These are phyloP conservation scores for Colletotrichum sp. DNA, from an alignment of 2,329 filamentous ascomycete genomes.

Conservation along the genomic window DNA sequence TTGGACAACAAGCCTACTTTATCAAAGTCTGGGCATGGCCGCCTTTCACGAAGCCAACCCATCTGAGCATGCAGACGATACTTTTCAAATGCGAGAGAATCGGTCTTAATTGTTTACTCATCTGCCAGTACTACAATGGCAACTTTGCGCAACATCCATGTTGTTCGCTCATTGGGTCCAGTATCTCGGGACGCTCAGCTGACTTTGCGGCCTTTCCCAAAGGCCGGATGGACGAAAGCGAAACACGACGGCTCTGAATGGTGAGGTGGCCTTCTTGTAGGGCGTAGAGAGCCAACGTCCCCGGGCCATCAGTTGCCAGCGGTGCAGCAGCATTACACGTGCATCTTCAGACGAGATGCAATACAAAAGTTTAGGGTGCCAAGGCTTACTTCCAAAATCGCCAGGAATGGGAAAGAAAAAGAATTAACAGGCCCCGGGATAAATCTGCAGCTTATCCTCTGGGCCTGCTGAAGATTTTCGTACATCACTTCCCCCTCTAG, in stretches of 20 bases:
- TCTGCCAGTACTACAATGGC: background rate
- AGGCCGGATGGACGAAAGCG: background rate
- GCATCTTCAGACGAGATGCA: background rate
- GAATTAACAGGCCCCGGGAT: background rate
- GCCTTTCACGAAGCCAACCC: background rate
- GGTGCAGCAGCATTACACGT: background rate
- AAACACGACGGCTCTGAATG: background rate
- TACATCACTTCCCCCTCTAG: background rate
- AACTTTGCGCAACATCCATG: background rate
- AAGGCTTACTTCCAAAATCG: background rate
- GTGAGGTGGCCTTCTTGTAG: background rate
- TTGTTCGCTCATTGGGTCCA: background rate
- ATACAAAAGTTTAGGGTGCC: background rate
- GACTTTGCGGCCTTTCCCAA: background rate
- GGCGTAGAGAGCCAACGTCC: background rate
- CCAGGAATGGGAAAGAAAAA: background rate
- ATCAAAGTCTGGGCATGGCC: background rate
- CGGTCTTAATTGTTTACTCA: background rate
- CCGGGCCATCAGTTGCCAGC: background rate
- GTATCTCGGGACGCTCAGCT: background rate
- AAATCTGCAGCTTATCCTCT: background rate
- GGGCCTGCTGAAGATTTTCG: background rate
- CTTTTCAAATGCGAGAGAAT: background rate
- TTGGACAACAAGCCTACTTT: no score
- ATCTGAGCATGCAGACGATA: background rate